A percentile compares a stretch with the other conserved stretches of the same genome.
phyloP scores from a whole-genome alignment of 2,329 filamentous ascomycete species.

The Chrysoporthe austroafricana region DNA sequence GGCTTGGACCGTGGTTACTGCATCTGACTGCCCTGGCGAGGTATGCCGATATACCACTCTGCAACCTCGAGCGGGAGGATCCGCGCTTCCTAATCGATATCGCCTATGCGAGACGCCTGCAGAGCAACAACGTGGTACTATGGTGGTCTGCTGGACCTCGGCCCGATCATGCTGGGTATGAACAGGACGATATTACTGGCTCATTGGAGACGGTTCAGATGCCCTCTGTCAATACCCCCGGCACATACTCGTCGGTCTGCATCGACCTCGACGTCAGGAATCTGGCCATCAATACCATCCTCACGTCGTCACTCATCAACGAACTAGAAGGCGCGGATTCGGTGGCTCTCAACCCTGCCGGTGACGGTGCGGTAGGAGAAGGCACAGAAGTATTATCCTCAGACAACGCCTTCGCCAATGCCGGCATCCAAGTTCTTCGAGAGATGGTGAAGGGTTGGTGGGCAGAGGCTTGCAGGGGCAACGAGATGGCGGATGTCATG shows the following conservation, averaged over 20 bases:
- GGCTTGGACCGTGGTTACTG: conserved; percentile 88
- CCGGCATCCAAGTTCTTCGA: conserved; percentile 84
- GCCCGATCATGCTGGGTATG: conserved; percentile 94
- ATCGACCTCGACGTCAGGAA: conserved; percentile 95
- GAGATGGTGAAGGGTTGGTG: conserved; percentile 99
- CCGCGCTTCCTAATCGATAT: conserved; percentile 95
- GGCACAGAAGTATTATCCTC: conserved; percentile 75
- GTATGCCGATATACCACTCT: conserved; percentile 92
- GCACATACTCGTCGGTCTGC: conserved; percentile 93
- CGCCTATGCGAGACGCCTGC: conserved; percentile 86
- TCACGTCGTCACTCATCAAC: conserved; percentile 95
- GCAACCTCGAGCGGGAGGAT: conserved; percentile 93
- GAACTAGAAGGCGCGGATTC: conserved; percentile 91
- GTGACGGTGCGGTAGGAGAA: conserved; percentile 62
- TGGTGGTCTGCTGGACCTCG: conserved; percentile 93
- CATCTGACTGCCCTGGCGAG: conserved; percentile 86
- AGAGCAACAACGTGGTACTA: conserved; percentile 88
- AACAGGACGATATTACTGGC: conserved; percentile 85
- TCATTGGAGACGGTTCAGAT: conserved; percentile 86
- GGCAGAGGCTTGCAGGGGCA: conserved; percentile 88
- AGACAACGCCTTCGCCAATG: conserved; percentile 90
- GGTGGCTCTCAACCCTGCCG: conserved; percentile 80
- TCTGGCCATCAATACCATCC: conserved; percentile 94
- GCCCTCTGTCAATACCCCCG: conserved; percentile 90
- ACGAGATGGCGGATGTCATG: conserved; percentile 94